Base-by-base conservation (phyloP, 2,329 filamentous ascomycete genomes). In the Phoma sp. region DNA sequence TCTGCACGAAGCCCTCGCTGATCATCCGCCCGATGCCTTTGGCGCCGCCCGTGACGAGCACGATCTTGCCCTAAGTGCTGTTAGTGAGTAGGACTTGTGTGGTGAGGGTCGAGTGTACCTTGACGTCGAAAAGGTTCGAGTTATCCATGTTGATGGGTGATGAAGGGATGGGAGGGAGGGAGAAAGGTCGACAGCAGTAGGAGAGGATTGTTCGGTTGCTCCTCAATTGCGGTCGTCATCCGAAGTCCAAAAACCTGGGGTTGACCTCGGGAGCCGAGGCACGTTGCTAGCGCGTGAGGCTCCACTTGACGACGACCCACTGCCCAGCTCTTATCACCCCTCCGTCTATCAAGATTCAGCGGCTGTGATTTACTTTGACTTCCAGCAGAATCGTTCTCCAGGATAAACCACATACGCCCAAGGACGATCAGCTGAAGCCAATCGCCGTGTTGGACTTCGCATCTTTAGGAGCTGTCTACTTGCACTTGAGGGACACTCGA, bases 11-110 rank as follows among this genome's bases (percentile, higher is more conserved):
- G 53, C 85, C 87, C 52, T 85, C 79, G 29, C 84, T 83, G 60
- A 89, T 89, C 86, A 89, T 89, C 55, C 83, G 83, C 15, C 87
- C 87, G 60, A 89, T 84, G 61, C 86, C 86, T 68, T 87, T 80
- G 4, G 77, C 78, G 31, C 77, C 78, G 57, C 78, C 78, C 3
- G 78, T 80, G 15, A 81, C 71, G 56, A 81, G 74, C 46, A 80
- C 74, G n/a, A 79, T 65, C 69, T 79, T 79, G 70, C 71, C 76
- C 67, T 77, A 12, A 6, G 9, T 13, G 3, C 2, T 21, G 43
- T 61, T 27, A 62, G 56, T 17, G 32, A 22, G 15, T 31, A 13
- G 12, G 27, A 35, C 27, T 19, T 46, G 43, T 17, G 19, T 13
- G 29, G 33, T 19, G 17, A 15, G 21, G 27, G 43, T 35, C 33